These are phyloP conservation scores for Diaporthe ampelina DNA, from an alignment of 2,329 filamentous ascomycete genomes.

Conservation along the genomic window DNA sequence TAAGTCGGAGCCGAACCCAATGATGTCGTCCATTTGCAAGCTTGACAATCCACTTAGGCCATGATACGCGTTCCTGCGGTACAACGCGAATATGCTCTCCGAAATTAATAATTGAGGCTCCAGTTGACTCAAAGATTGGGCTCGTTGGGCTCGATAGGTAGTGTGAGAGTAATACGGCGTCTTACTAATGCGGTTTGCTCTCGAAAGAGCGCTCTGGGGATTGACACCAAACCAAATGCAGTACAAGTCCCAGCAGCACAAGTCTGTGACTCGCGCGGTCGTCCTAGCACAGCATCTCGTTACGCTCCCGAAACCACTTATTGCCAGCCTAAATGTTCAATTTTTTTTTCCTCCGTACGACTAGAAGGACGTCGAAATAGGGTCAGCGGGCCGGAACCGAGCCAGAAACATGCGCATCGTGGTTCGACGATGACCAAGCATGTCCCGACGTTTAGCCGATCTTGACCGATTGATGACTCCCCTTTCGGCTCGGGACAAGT, in stretches of 20 bases:
- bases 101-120: neutral
- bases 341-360: neutral
- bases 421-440: neutral
- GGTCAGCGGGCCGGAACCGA: neutral
- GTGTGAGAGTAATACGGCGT: neutral
- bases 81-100: too few relatives aligned
- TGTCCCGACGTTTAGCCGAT: slow-evolving; percentile 12
- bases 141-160: neutral
- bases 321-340: neutral
- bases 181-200: neutral
- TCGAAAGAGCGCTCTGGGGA: neutral
- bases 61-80: neutral
- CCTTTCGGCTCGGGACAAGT: too few relatives aligned
- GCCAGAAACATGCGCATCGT: neutral
- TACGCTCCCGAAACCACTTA: too few relatives aligned
- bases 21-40: neutral
- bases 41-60: neutral
- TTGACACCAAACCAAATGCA: neutral
- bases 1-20: neutral
- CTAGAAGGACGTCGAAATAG: neutral
- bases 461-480: neutral
- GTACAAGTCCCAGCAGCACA: neutral
- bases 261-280: neutral
- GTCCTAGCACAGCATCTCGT: neutral
- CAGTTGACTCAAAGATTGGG: too few relatives aligned